Evolutionary conservation across 169 alveolate species (phyloP).

Genomic region (Plasmodium ovale): DNA sequence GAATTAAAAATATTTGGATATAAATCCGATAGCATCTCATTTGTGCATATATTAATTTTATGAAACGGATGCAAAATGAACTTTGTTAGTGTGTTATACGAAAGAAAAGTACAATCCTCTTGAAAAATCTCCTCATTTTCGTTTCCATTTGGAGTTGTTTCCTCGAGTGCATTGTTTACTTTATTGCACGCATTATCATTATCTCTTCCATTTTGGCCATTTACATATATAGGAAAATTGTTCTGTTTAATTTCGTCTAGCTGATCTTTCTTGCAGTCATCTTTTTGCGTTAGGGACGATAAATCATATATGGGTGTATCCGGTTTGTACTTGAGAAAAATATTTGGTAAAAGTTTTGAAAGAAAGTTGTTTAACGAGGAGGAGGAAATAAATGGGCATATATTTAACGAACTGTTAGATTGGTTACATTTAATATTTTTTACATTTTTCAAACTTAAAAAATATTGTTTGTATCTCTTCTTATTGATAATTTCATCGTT

Average conservation of each 20-base stretch:
- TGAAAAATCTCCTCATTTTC: constrained; percentile 2
- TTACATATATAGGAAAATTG: background rate
- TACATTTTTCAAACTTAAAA: constrained; percentile 63
- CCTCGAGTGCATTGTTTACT: background rate
- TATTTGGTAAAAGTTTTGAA: constrained; percentile 59
- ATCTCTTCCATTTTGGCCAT: constrained; percentile 1
- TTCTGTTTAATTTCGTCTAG: background rate
- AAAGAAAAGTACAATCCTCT: constrained; percentile 18
- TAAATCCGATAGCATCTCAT: constrained; percentile 28
- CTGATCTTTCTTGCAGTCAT: background rate
- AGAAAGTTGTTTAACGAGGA: constrained; percentile 69
- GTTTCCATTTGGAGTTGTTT: background rate
- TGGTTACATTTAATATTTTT: constrained; percentile 69
- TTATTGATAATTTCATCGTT: constrained; percentile 34
- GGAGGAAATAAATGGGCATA: constrained; percentile 69
- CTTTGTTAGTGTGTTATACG: constrained; percentile 42
- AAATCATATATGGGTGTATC: constrained; percentile 53
- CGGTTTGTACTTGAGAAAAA: constrained; percentile 61
- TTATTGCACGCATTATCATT: background rate
- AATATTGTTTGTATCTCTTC: constrained; percentile 34
- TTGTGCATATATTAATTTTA: constrained; percentile 44
- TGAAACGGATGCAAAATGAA: constrained; percentile 68
- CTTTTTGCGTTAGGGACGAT: background rate
- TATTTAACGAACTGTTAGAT: constrained; percentile 38
- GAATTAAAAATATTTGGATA: constrained; percentile 60